phyloP scores from a whole-genome alignment of 306 rosid species.

The Trifolium subterraneum region DNA sequence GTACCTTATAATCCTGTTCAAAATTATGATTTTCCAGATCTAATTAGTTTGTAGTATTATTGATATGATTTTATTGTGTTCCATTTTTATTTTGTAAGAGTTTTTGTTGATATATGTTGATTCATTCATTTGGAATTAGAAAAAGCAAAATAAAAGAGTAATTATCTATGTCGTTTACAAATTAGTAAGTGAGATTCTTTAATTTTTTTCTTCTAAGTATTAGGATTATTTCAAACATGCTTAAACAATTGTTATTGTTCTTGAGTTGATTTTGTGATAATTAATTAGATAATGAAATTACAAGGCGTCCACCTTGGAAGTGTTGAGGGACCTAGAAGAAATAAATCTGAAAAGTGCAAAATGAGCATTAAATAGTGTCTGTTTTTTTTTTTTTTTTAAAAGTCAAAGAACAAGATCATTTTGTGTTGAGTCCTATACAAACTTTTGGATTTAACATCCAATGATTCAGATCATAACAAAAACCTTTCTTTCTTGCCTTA shows the following conservation, averaged over 20 bases:
- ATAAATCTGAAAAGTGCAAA: too few species aligned
- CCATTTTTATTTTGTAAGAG: background rate
- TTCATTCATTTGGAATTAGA: background rate
- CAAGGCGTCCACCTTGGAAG: too few species aligned
- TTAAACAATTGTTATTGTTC: background rate
- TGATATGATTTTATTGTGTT: background rate
- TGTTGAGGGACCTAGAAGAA: too few species aligned
- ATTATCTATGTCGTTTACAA: background rate
- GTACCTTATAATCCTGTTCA: slow-evolving; percentile 37
- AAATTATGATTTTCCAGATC: slow-evolving; percentile 60
- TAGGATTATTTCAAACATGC: background rate
- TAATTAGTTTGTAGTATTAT: slow-evolving; percentile 56
- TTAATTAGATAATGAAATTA: background rate
- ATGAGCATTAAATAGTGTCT: too few species aligned
- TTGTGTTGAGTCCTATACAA: too few species aligned
- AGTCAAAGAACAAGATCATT: too few species aligned
- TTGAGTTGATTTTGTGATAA: background rate
- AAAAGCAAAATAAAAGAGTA: background rate
- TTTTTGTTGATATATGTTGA: background rate
- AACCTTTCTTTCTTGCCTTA: too few species aligned
- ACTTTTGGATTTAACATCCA: too few species aligned
- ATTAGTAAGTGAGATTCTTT: background rate
- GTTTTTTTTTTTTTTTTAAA: too few species aligned
- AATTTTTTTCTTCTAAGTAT: background rate
- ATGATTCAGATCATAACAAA: too few species aligned